phyloP scores from a whole-genome alignment of 345 rosid genomes.

The Aurinia saxatilis region DNA sequence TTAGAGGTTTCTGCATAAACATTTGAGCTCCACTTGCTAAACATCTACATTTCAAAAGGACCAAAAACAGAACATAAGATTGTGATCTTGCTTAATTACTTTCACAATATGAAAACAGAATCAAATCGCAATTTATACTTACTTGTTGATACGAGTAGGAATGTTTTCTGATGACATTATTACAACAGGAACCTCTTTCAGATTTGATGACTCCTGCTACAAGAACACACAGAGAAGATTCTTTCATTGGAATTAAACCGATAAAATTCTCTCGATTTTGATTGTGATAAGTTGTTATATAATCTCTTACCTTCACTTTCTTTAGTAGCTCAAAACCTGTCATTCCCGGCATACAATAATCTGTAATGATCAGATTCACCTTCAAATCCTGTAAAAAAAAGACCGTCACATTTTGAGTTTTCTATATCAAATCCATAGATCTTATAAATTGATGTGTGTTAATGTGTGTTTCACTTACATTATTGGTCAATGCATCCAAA shows the following conservation, averaged over 20 bases:
- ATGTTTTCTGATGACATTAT: slow-evolving; percentile 81
- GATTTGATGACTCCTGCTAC: slow-evolving; percentile 63
- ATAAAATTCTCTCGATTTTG: neutral
- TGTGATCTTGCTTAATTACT: neutral
- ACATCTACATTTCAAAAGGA: slow-evolving; percentile 33
- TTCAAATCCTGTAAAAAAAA: slow-evolving; percentile 38
- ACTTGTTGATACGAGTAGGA: slow-evolving; percentile 67
- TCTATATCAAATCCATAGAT: neutral
- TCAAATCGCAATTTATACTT: slow-evolving; percentile 10
- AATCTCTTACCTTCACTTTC: slow-evolving; percentile 61
- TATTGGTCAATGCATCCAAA: slow-evolving; percentile 30
- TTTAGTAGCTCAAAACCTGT: slow-evolving; percentile 82
- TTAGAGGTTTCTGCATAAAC: slow-evolving; percentile 87
- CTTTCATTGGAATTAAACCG: neutral
- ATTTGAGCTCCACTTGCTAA: slow-evolving; percentile 88
- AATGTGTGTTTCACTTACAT: slow-evolving; percentile 17
- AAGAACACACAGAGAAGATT: neutral
- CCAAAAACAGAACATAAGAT: neutral
- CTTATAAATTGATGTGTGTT: neutral
- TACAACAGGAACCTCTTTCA: slow-evolving; percentile 81
- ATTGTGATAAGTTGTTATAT: neutral
- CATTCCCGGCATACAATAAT: slow-evolving; percentile 96
- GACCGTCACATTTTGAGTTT: neutral
- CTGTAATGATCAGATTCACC: slow-evolving; percentile 76
- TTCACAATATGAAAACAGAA: neutral